A percentile compares a stretch with the other conserved stretches of the same genome.
Evolutionary conservation across 495 filamentous ascomycete genomes (phyloP).

Genomic region (Neurospora tetraspora): DNA sequence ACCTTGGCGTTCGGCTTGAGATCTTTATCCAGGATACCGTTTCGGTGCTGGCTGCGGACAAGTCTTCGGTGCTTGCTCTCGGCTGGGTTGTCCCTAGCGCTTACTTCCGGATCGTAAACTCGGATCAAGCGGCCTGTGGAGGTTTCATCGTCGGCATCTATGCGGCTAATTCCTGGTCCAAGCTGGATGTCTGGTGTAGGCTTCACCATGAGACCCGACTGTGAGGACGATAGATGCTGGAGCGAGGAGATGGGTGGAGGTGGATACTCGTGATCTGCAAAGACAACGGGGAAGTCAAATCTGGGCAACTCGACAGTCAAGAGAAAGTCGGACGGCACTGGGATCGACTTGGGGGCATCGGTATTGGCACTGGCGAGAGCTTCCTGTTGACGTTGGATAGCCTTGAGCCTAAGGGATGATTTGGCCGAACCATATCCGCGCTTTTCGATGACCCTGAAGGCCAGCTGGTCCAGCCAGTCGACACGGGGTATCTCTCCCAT

Average conservation of each 20-base stretch:
- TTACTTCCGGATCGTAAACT: conserved; percentile 92
- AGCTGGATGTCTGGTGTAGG: conserved; percentile 73
- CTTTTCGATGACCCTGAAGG: conserved; percentile 79
- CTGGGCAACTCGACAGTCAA: conserved; percentile 87
- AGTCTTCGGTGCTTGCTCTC: conserved; percentile 91
- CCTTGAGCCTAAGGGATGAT: conserved; percentile 21
- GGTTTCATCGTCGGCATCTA: conserved; percentile 41
- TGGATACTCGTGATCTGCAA: conserved; percentile 86
- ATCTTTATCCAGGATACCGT: conserved; percentile 84
- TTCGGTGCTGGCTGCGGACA: conserved; percentile 79
- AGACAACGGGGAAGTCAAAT: conserved; percentile 94
- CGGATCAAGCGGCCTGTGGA: conserved; percentile 53
- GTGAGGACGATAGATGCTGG: conserved; percentile 48
- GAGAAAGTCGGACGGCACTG: conserved; percentile 43
- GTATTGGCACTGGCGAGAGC: conserved; percentile 1
- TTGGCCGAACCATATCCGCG: conserved; percentile 47
- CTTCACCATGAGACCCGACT: conserved; percentile 60
- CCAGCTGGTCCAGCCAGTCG: conserved; percentile 90
- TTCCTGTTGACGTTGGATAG: conserved; percentile 23
- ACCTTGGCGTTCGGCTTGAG: conserved; percentile 95
- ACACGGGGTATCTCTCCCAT: conserved; percentile 89
- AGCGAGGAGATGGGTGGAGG: conserved; percentile 69
- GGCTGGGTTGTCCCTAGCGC: conserved; percentile 78
- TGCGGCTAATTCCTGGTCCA: conserved; percentile 69
- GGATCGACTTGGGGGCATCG: conserved; percentile 29